phyloP scores from a whole-genome alignment of 192 early-diverging fungal genomes.

The Coemansia sp. region DNA sequence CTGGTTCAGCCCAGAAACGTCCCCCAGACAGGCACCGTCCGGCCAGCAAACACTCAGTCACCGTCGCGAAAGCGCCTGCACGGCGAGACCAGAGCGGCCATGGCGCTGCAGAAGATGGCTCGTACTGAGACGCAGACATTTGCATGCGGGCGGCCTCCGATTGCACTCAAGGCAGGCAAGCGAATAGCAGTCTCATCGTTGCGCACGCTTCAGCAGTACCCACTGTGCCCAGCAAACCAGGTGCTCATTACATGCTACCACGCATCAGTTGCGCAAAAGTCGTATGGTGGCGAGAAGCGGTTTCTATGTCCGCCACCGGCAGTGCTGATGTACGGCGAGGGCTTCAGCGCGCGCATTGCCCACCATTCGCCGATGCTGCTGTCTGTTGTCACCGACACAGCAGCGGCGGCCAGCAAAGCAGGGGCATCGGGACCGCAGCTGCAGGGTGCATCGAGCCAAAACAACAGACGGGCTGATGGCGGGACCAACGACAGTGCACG shows the following conservation, averaged over 20 bases:
- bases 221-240: slow-evolving; percentile 37
- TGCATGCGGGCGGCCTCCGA: background rate
- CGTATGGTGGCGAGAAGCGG: slow-evolving; percentile 90
- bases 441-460: slow-evolving; percentile 1
- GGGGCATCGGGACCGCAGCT: background rate
- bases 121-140: slow-evolving; percentile 14
- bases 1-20: too few relatives aligned
- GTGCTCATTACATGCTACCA: slow-evolving; percentile 82
- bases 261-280: slow-evolving; percentile 87
- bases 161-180: background rate
- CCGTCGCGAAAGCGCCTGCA: slow-evolving; percentile 14
- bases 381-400: slow-evolving; percentile 60
- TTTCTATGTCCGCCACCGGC: slow-evolving; percentile 78
- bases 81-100: slow-evolving; percentile 13
- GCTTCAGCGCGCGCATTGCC: slow-evolving; percentile 39
- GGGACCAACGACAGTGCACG: slow-evolving; percentile 9
- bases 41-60: background rate
- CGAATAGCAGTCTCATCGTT: slow-evolving; percentile 9
- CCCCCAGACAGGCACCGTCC: background rate
- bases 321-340: slow-evolving; percentile 59
- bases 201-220: slow-evolving; percentile 13
- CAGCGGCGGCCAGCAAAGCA: slow-evolving; percentile 3
- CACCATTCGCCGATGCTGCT: slow-evolving; percentile 62
- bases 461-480: background rate
- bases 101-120: slow-evolving; percentile 32